These are phyloP conservation scores for Sugiyamaella floridensis DNA, from an alignment of 805 yeast species.

Conservation along the genomic window DNA sequence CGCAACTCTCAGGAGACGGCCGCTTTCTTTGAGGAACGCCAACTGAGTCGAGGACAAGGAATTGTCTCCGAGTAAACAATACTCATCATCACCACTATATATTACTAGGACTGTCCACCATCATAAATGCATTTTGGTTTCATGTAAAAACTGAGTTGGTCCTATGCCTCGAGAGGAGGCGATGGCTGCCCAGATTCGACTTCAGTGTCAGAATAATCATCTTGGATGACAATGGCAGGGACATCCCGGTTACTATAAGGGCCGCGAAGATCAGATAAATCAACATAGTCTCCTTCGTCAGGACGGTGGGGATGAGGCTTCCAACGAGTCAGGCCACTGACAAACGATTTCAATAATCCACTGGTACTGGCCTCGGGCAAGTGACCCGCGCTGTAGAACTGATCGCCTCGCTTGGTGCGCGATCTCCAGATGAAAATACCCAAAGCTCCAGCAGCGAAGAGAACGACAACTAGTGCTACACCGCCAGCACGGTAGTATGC, in stretches of 20 bases:
- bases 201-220: constrained; percentile 7
- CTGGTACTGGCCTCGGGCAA: constrained; percentile 3
- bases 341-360: constrained; percentile 13
- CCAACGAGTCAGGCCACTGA: constrained; percentile 20
- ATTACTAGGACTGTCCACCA: not conserved
- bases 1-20: constrained; percentile 85
- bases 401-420: not conserved
- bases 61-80: constrained; percentile 20
- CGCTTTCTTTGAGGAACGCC: constrained; percentile 46
- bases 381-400: not conserved
- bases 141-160: not conserved
- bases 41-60: constrained; percentile 18
- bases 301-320: constrained; percentile 6
- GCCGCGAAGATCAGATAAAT: not conserved
- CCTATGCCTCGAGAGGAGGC: not conserved
- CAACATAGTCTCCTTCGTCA: constrained; percentile 5
- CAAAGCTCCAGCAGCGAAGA: constrained; percentile 19
- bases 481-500: constrained; percentile 35
- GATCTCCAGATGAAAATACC: constrained; percentile 7
- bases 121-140: not conserved
- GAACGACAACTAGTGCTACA: constrained; percentile 31
- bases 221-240: constrained; percentile 5
- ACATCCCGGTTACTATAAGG: not conserved
- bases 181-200: not conserved
- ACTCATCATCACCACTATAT: not conserved